Base-by-base conservation (phyloP, 352 stramenopile genomes). In the Phytophthora lateralis region DNA sequence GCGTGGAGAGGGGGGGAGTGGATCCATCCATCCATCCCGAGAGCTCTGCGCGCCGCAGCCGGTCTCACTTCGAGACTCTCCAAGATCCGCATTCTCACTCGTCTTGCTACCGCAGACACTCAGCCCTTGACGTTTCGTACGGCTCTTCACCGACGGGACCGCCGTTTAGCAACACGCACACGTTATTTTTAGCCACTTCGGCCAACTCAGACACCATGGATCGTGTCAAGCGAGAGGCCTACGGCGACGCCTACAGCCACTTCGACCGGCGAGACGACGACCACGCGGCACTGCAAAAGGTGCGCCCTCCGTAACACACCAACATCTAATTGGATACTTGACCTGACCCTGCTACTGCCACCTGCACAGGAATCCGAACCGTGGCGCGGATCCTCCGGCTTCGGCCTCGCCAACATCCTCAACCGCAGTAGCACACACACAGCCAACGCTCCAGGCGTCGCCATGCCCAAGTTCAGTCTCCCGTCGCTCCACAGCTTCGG, bases 401-500 rank as follows among this genome's bases (percentile, higher is more conserved):
- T 95, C 53, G 83, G 83, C 24, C 76, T 95, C 56, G 86, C 86
- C 26, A 91, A 89, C 60, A 86, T 95, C 49, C 73, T 95, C 45
- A 93, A 95, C 55, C 80, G 80, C 11, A 77, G 34, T 65, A 60
- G n/a, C 42, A 35, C 55, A 32, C 54, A 32, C 54, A 11, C 14
- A 42, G 35, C 5, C 14, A 6, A 6, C 30, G 46, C 39, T 15
- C 30, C 56, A 17, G 26, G n/a, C 26, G 56, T 39, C 56, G 37
- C 67, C 34, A 75, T 86, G 47, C 78, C 82, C 10, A 84, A 71
- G 56, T 89, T 94, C 64, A 94, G 70, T 39, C 71, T 95, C 29
- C 86, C 86, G 37, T 85, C 86, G 43, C 72, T 95, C 18, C 84
- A 92, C 66, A 75, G 80, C 57, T 93, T 89, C 42, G 72, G 75